Evolutionary conservation across 768 basidiomycete genomes (phyloP), one percentile per base, ranked within the genome.

Genomic region (Lactarius trivialis): DNA sequence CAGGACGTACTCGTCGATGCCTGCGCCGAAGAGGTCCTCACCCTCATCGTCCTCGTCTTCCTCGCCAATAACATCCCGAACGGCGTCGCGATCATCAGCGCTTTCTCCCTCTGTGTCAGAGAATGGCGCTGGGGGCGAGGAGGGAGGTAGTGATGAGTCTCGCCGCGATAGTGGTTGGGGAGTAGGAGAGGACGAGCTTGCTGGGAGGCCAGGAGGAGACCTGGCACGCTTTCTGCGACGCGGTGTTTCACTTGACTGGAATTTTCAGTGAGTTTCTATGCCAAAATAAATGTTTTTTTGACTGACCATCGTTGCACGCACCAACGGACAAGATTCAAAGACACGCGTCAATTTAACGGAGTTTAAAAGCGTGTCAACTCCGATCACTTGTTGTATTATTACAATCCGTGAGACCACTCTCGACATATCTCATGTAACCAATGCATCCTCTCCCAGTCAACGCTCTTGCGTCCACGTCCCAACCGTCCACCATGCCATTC

Each of bases 11-110:
- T 80, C 81, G 73, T 89, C 83, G 61, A 91, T 73, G 55, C 77
- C 79, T n/a, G 93, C 85, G 36, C 81, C 90, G 73, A 95, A 98
- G 48, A 99, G 83, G 76, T 98, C 96, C 73, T 98, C 96, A 39
- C 91, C 91, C 26, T 91, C 89, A n/a, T 82, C 93, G 12, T 88
- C 90, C 7, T 81, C 93, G 12, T 88, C 91, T 7, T 80, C 82
- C 3, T 81, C 87, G 56, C 85, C 86, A n/a, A 85, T 85, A 15
- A 83, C 75, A 68, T 88, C 84, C 58, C 72, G 76, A 4, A 89
- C 79, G 1, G 79, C 83, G 66, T 89, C 86, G 11, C 83, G 81
- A 62, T 90, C 89, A 43, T 86, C 85, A 39, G 88, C 59, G 60
- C 83, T 86, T 26, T 93, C 92, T 59, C 63, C 63, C 2, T 94